Evolutionary conservation across 2,329 filamentous ascomycete species (phyloP), one percentile per base, ranked within the genome.

Genomic region (Penicillium vulpinum): DNA sequence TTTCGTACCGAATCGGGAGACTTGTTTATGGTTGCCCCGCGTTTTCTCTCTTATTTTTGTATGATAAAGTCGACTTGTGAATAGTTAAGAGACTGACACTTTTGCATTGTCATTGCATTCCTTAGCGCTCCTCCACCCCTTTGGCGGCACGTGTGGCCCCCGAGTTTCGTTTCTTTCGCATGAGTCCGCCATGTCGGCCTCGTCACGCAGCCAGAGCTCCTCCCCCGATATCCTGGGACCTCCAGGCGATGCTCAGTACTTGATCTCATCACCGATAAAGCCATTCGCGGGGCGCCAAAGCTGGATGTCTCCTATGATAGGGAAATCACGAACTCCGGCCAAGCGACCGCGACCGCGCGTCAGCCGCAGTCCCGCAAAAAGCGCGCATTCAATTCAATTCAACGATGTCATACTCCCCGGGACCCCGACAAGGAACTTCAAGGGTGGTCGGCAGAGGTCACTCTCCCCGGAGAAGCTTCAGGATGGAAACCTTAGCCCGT

Each of bases 401-500:
- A 67, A 75, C 51, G 75, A 77, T 71, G 71, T 78, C 39, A 44
- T 77, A 38, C 68, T 78, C n/a, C 75, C 75, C 18, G 70, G 69
- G 6, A 74, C 74, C 4, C 75, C 75, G 4, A 63, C 66, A 22
- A 70, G 62, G 64, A 72, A 71, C 28, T 36, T 72, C 2, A 65
- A 63, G 59, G 63, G 67, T 58, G 63, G 67, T 58, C 60, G 63
- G 45, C 63, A 69, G 44, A 55, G 65, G 39, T 70, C 73, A 5
- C 51, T 71, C 33, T 77, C 75, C 15, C 75, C 75, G 13, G 69
- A 73, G n/a, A 77, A 76, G 44, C 55, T 66, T 2, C 68, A 68
- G 11, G 75, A 75, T 9, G 73, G 71, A 8, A 77, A 77, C 65
- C 64, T 75, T 15, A 80, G 77, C 61, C 78, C 78, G 28, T 80